A percentile compares a stretch with the other conserved stretches of the same genome.
These are phyloP conservation scores for Salicornia ramosissima DNA, from an alignment of 148 eudicot species.

Conservation along the genomic window DNA sequence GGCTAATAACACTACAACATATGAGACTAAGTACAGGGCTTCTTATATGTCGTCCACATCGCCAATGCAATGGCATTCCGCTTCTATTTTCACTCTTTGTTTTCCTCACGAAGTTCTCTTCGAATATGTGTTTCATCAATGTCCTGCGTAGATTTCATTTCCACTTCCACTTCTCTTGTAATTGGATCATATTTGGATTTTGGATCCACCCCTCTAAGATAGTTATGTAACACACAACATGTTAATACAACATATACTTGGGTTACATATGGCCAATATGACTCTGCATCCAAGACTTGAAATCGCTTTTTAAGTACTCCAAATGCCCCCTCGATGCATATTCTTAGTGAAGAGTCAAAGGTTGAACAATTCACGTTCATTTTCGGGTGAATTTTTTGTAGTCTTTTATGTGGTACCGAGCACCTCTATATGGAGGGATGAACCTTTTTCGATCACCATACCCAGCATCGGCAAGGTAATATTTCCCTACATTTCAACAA, in stretches of 20 bases:
- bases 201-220: not conserved
- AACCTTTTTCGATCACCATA: too few species aligned
- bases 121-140: too few species aligned
- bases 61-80: too few species aligned
- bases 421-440: not conserved
- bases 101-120: too few species aligned
- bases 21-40: too few species aligned
- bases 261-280: not conserved
- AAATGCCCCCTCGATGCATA: not conserved
- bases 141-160: not conserved
- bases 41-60: too few species aligned
- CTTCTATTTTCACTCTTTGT: too few species aligned
- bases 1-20: too few species aligned
- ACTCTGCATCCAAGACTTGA: too few species aligned
- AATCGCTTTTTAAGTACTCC: not conserved
- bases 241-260: not conserved
- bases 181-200: not conserved
- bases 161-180: not conserved
- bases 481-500: too few species aligned
- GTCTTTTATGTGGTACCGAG: not conserved
- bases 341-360: not conserved
- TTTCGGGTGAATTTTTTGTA: not conserved
- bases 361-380: not conserved
- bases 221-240: not conserved
- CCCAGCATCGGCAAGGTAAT: too few species aligned